A percentile compares a stretch with the other conserved stretches of the same genome.
Evolutionary conservation across 371 early-diverging fungal genomes (phyloP).

Genomic region (Mucor sp.): DNA sequence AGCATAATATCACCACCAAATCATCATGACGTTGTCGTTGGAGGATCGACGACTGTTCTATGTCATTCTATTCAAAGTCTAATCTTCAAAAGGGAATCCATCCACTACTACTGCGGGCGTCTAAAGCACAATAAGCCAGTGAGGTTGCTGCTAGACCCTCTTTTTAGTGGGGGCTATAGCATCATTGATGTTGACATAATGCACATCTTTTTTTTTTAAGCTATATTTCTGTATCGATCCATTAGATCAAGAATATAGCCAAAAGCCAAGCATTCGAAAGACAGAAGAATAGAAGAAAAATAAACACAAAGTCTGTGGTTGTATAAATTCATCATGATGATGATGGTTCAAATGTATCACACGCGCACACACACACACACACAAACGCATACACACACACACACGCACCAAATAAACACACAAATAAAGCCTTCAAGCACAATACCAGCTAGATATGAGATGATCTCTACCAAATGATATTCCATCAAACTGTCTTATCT

Average conservation of each 20-base stretch:
- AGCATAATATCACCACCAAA: neutral
- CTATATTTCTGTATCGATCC: neutral
- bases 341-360: neutral
- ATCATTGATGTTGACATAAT: neutral
- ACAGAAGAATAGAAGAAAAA: neutral
- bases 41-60: conserved; percentile 1
- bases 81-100: neutral
- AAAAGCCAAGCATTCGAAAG: neutral
- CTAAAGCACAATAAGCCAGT: neutral
- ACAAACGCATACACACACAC: too few species aligned
- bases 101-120: neutral
- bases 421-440: neutral
- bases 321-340: neutral
- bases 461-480: neutral
- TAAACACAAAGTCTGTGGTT: neutral
- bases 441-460: neutral
- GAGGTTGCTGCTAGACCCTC: neutral
- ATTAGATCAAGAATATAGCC: neutral
- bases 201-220: neutral
- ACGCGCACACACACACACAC: neutral
- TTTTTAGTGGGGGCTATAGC: neutral
- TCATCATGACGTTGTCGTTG: neutral
- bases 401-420: neutral
- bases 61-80: neutral
- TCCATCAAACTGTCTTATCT: neutral